Conservation (phyloP, 2,329 filamentous ascomycete species). For the Pestalotiopsis sp. region DNA sequence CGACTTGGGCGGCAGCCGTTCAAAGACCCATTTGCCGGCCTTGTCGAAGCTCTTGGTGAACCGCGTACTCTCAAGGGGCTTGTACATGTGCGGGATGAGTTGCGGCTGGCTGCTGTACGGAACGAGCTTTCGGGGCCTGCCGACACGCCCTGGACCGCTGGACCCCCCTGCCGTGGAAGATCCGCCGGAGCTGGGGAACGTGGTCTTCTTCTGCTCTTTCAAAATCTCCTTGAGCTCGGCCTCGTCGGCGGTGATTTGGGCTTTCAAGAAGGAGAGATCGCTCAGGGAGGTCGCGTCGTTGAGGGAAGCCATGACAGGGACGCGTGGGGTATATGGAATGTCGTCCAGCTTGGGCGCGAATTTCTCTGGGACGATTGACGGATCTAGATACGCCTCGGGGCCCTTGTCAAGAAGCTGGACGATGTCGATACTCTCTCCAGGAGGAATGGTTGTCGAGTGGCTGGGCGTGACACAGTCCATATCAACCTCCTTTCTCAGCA, state of each 20-base stretch:
- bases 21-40: slow-evolving; percentile 25
- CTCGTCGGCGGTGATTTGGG: slow-evolving; percentile 79
- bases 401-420: slow-evolving; percentile 75
- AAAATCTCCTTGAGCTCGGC: slow-evolving; percentile 75
- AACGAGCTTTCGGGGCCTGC: slow-evolving; percentile 28
- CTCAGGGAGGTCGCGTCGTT: slow-evolving; percentile 46
- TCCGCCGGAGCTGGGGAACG: slow-evolving; percentile 15
- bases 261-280: slow-evolving; percentile 70
- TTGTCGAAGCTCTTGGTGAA: slow-evolving; percentile 26
- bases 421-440: slow-evolving; percentile 88
- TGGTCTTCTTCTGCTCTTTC: slow-evolving; percentile 54
- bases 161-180: slow-evolving; percentile 6
- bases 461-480: slow-evolving; percentile 97
- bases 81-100: slow-evolving; percentile 39
- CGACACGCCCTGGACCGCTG: slow-evolving; percentile 15
- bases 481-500: slow-evolving; percentile 96
- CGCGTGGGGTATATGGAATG: slow-evolving; percentile 70
- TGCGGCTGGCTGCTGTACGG: slow-evolving; percentile 40
- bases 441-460: slow-evolving; percentile 75
- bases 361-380: slow-evolving; percentile 56
- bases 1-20: slow-evolving; percentile 23
- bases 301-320: slow-evolving; percentile 78
- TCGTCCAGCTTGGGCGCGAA: slow-evolving; percentile 59
- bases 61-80: slow-evolving; percentile 40
- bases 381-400: slow-evolving; percentile 68